Evolutionary conservation across 1,139 yeast species (phyloP).

Genomic region (Saccharomyces hybrid): DNA sequence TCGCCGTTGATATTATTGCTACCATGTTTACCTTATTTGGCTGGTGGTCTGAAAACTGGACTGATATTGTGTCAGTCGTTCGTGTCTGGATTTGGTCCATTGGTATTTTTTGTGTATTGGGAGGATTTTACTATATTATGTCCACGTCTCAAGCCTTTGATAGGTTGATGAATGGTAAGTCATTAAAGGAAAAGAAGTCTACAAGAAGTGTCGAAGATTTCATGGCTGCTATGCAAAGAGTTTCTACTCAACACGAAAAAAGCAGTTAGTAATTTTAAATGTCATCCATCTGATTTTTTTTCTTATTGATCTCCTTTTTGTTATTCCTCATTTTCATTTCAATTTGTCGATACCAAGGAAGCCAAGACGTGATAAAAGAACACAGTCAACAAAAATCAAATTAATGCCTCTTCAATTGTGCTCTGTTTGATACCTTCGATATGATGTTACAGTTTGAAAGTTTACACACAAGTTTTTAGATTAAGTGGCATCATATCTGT

Average conservation of each 20-base stretch:
- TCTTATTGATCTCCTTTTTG: background rate
- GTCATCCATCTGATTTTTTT: background rate
- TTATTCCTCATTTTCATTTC: background rate
- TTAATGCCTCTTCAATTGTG: background rate
- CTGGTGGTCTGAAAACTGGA: conserved; percentile 98
- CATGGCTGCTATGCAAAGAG: conserved; percentile 96
- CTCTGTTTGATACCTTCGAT: background rate
- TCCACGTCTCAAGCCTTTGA: conserved; percentile 82
- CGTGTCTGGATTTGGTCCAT: conserved; percentile 93
- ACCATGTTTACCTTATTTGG: conserved; percentile 91
- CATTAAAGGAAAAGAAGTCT: conserved; percentile 52
- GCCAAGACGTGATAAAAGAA: background rate
- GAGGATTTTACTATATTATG: conserved; percentile 95
- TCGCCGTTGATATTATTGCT: conserved; percentile 79
- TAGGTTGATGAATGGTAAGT: conserved; percentile 88
- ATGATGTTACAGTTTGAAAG: background rate
- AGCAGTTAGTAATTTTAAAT: conserved; percentile 14
- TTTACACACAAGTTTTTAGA: background rate
- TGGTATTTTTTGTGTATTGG: conserved; percentile 93
- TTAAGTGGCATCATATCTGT: background rate
- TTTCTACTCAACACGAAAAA: conserved; percentile 93
- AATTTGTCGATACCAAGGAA: background rate
- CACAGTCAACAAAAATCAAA: background rate
- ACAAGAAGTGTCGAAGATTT: conserved; percentile 91
- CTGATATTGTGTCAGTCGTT: conserved; percentile 88